Base-by-base conservation (phyloP, 2,329 filamentous ascomycete species). In the Fusarium clavum region DNA sequence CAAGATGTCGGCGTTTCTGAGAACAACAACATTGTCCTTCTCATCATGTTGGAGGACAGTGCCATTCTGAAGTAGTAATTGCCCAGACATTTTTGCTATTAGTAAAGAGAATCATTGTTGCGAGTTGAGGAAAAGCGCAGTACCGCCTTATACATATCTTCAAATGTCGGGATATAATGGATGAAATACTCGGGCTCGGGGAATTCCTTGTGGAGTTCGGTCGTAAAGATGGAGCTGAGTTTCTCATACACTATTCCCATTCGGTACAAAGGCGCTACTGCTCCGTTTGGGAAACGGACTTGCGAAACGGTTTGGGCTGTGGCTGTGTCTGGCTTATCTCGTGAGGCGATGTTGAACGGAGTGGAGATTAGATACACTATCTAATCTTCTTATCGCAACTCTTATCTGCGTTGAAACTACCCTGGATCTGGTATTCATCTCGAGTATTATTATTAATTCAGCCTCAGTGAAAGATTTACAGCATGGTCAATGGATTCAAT, bases 31-130 rank as follows among this genome's bases (percentile, higher is more conserved):
- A 22, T 59, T 46, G 8, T 64, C 60, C 5, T 59, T 2, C 2
- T 34, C n/a, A 20, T 59, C 40, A 25, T 64, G 61, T 10, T 52
- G 61, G 4, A 64, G 7, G 1, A 64, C 27, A 12, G 22, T 59
- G 14, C 45, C 60, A 1, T 47, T 64, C 27, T 41, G 10, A 2
- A 47, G 32, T 2, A 47, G 20, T 12, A 38, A 13, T 13, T 12
- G 24, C 0, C 16, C 1, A 5, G 0, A 2, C 61, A 58, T 64
- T 0, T 8, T 32, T 8, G 4, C 3, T 3, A 3, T 5, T 8
- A 1, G 4, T 11, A 0, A 3, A 24, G 0, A 13, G 4, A 14
- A 13, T 8, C 6, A 3, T 3, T 22, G 5, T 11, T 11, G 18
- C 8, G 16, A 18, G 6, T 12, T 12, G 3, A 3, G 12, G 5